Percentiles rank a stretch among this genome's conserved stretches.
phyloP scores from a whole-genome alignment of 305 asterid species.

The Fraxinus greggii region DNA sequence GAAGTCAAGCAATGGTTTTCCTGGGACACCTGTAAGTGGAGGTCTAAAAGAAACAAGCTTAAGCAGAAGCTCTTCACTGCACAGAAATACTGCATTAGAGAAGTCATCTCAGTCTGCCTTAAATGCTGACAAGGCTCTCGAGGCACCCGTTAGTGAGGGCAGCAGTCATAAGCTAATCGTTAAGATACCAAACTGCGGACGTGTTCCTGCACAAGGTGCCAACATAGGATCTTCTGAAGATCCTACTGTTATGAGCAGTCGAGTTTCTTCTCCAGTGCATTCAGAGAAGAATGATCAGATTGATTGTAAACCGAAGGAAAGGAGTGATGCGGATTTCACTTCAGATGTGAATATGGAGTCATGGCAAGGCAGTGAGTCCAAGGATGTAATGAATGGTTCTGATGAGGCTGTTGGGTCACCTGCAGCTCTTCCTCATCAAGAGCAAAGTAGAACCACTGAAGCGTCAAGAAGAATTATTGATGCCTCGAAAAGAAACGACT shows the following conservation, averaged over 20 bases:
- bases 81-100: conserved; percentile 42
- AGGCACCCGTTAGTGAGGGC: conserved; percentile 40
- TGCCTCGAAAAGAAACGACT: conserved; percentile 33
- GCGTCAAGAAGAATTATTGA: conserved; percentile 41
- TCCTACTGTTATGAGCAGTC: conserved; percentile 43
- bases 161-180: conserved; percentile 56
- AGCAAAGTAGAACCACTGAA: conserved; percentile 33
- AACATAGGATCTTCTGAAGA: conserved; percentile 57
- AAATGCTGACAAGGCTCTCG: conserved; percentile 36
- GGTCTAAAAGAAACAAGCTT: conserved; percentile 48
- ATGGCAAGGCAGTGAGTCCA: conserved; percentile 43
- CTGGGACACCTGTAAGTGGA: conserved; percentile 37
- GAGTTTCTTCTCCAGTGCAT: conserved; percentile 55
- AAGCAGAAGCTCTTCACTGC: conserved; percentile 35
- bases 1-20: conserved; percentile 35
- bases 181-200: conserved; percentile 48
- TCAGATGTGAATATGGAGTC: conserved; percentile 39
- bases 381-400: conserved; percentile 43
- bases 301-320: conserved; percentile 41
- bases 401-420: conserved; percentile 50
- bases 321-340: conserved; percentile 31
- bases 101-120: conserved; percentile 41
- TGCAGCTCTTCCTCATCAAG: conserved; percentile 42
- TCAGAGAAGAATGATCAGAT: conserved; percentile 43
- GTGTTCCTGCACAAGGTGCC: conserved; percentile 52